Evolutionary conservation across 2,329 filamentous ascomycete genomes (phyloP), one percentile per base, ranked within the genome.

Genomic region (Scedosporium minutisporum): DNA sequence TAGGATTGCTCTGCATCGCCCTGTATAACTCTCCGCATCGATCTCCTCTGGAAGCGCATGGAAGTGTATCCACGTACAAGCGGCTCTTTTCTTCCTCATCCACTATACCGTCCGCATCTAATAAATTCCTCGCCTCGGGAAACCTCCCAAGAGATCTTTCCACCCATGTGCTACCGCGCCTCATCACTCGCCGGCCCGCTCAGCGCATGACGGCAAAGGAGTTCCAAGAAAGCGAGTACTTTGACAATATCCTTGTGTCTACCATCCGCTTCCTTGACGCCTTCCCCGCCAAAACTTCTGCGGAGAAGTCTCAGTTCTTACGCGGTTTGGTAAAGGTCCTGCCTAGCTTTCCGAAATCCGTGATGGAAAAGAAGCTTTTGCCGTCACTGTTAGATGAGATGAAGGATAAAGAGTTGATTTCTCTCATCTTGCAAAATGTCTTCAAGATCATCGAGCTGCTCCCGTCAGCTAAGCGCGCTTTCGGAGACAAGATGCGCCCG

Each of bases 191-290:
- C 65, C 82, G 92, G 62, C 91, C 95, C 2, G 91, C 92, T 3
- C 90, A 96, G 71, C 85, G 95, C 55, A 84, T 97, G 78, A 92
- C 87, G 27, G 92, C 93, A 4, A 86, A 85, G 62, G 93, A 96
- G 69, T 97, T 99, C 68, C 95, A 99, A 71, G 86, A 97, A 73
- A 96, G 92, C 70, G 87, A 91, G 67, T 99, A 96, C 72, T 99
- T 99, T 72, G 92, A 99, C 75, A 99, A 97, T 70, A 90, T 97
- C 57, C 80, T 99, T 4, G 91, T 99, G 23, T 96, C 93, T 0
- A 97, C 95, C 0, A 96, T 99, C 65, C 90, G 95, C 12, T 99
- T 99, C 71, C 79, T 99, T 27, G 95, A 99, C 69, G 84, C 87
- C 0, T 85, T 99, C 64, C 93, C 95, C 0, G 90, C 91, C 41